Evolutionary conservation across 2,329 filamentous ascomycete species (phyloP).

Genomic region (Colletotrichum orchidophilum): DNA sequence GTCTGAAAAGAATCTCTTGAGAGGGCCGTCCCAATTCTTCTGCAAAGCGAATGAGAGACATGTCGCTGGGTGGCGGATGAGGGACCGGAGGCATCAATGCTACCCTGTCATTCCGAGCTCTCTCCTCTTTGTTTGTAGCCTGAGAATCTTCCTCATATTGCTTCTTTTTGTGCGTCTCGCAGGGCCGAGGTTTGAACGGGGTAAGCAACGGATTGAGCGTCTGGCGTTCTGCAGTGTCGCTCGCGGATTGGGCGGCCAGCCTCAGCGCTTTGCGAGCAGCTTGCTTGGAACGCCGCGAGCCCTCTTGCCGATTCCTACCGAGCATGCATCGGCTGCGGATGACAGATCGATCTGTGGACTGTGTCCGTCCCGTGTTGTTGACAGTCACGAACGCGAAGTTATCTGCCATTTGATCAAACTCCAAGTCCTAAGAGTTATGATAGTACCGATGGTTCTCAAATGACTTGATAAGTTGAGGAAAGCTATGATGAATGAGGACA

Average conservation of each 20-base stretch:
- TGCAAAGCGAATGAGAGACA: conserved; percentile 1
- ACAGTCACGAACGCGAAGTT: background rate
- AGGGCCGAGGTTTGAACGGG: background rate
- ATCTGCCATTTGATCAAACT: background rate
- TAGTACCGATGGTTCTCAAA: background rate
- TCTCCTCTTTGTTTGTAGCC: background rate
- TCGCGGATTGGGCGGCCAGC: background rate
- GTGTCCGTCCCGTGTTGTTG: background rate
- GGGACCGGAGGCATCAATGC: background rate
- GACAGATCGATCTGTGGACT: conserved; percentile 2
- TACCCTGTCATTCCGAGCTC: background rate
- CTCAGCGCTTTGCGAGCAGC: background rate
- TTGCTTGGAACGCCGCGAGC: background rate
- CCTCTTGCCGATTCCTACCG: conserved; percentile 3
- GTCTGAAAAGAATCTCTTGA: background rate
- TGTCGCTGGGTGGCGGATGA: background rate
- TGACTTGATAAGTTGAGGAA: background rate
- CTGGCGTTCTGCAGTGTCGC: background rate
- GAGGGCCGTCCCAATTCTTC: conserved; percentile 5
- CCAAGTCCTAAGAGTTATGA: background rate
- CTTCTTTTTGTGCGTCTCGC: background rate
- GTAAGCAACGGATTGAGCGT: background rate
- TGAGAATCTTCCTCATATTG: background rate
- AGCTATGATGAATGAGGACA: background rate
- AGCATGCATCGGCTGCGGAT: conserved; percentile 15